phyloP scores from a whole-genome alignment of 257 asterid genomes.

The Salvia hispanica region DNA sequence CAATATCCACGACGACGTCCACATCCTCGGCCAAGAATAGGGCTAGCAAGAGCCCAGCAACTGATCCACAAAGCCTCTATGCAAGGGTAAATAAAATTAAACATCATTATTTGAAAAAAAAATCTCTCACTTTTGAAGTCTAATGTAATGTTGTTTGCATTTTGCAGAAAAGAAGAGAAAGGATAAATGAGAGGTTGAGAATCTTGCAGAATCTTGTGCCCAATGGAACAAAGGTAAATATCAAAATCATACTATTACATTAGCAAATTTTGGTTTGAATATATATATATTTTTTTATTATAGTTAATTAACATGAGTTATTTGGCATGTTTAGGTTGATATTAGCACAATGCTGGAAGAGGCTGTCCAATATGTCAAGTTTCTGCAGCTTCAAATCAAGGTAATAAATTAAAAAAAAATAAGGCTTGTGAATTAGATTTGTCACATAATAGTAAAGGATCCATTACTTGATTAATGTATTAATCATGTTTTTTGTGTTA shows the following conservation, averaged over 20 bases:
- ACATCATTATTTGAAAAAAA: neutral
- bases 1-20: slow-evolving; percentile 35
- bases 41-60: slow-evolving; percentile 69
- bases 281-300: too few species aligned
- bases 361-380: slow-evolving; percentile 87
- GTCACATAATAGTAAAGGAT: too few species aligned
- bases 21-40: slow-evolving; percentile 46
- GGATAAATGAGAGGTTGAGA: slow-evolving; percentile 79
- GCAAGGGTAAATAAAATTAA: slow-evolving; percentile 61
- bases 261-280: neutral
- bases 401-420: slow-evolving; percentile 37
- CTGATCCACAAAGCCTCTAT: slow-evolving; percentile 90
- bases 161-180: slow-evolving; percentile 82
- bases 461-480: neutral
- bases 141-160: neutral
- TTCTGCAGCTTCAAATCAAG: slow-evolving; percentile 89
- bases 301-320: neutral
- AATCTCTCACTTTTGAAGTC: neutral
- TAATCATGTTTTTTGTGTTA: neutral
- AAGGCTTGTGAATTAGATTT: too few species aligned
- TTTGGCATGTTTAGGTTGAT: slow-evolving; percentile 52
- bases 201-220: slow-evolving; percentile 89
- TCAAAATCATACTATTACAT: neutral
- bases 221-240: slow-evolving; percentile 76
- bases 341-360: slow-evolving; percentile 98